Conservation (phyloP, 345 rosid genomes). For the Brassica nigra region DNA sequence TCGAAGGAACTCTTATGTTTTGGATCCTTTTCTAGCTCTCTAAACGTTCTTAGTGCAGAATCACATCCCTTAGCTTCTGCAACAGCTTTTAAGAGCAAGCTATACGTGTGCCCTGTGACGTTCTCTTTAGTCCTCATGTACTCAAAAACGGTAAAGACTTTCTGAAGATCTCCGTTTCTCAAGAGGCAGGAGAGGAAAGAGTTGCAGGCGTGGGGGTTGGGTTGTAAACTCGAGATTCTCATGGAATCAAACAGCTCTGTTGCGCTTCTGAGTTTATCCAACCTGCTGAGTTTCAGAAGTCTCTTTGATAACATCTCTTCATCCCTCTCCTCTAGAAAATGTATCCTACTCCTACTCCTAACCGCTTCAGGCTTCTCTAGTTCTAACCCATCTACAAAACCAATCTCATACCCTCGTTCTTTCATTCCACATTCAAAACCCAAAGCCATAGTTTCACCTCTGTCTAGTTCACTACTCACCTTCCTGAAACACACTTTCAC, state of each 20-base stretch:
- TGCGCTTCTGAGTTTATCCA: conserved; percentile 72
- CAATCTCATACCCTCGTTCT: conserved; percentile 30
- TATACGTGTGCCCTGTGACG: conserved; percentile 64
- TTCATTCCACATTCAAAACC: background rate
- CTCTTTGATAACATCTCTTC: conserved; percentile 65
- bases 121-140: conserved; percentile 52
- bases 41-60: conserved; percentile 59
- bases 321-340: conserved; percentile 68
- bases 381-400: conserved; percentile 1
- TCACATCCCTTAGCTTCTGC: conserved; percentile 56
- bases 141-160: conserved; percentile 57
- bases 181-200: conserved; percentile 70
- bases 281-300: conserved; percentile 70
- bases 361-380: conserved; percentile 7
- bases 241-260: conserved; percentile 62
- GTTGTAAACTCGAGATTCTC: conserved; percentile 51
- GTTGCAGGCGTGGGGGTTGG: conserved; percentile 64
- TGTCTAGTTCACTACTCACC: conserved; percentile 9
- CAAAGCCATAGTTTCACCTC: conserved; percentile 9
- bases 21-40: conserved; percentile 47
- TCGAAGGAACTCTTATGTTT: conserved; percentile 49
- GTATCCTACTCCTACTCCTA: conserved; percentile 40
- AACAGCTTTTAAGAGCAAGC: conserved; percentile 67
- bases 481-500: background rate
- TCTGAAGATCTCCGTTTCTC: conserved; percentile 50